Evolutionary conservation across 208 protist species (phyloP).

Genomic region (Acanthamoeba culbertsoni): DNA sequence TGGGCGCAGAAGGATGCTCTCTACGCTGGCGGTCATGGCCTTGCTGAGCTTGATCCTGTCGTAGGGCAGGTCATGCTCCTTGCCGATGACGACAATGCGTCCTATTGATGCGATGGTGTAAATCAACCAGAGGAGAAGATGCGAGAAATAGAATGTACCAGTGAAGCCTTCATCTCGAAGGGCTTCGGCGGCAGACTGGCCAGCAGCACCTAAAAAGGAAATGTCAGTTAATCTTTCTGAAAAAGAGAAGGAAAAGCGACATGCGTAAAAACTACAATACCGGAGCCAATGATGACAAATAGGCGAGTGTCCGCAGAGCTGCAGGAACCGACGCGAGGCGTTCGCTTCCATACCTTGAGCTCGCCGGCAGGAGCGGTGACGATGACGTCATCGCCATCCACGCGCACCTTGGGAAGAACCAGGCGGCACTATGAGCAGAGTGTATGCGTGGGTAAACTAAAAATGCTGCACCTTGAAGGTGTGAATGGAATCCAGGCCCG

Average conservation of each 20-base stretch:
- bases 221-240: too few species aligned
- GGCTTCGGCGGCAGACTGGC: conserved; percentile 43
- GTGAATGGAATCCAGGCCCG: conserved; percentile 57
- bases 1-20: conserved; percentile 42
- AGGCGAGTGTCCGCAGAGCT: not conserved
- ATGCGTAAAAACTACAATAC: not conserved
- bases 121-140: not conserved
- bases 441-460: too few species aligned
- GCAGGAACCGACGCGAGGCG: not conserved
- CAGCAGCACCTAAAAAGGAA: conserved; percentile 49
- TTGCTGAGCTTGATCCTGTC: conserved; percentile 72
- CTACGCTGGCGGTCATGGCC: conserved; percentile 55
- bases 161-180: conserved; percentile 64
- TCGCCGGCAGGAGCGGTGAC: conserved; percentile 14
- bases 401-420: conserved; percentile 19
- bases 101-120: too few species aligned
- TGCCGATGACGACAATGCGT: conserved; percentile 61
- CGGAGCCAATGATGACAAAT: conserved; percentile 46
- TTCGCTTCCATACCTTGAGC: conserved; percentile 25
- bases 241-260: not conserved
- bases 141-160: not conserved
- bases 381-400: conserved; percentile 64
- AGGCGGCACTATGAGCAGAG: too few species aligned
- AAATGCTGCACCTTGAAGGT: not conserved
- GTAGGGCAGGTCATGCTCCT: conserved; percentile 70